Percentiles rank a stretch among this genome's conserved stretches.
Conservation (phyloP, 257 asterid genomes). For the Oldenlandia corymbosa region DNA sequence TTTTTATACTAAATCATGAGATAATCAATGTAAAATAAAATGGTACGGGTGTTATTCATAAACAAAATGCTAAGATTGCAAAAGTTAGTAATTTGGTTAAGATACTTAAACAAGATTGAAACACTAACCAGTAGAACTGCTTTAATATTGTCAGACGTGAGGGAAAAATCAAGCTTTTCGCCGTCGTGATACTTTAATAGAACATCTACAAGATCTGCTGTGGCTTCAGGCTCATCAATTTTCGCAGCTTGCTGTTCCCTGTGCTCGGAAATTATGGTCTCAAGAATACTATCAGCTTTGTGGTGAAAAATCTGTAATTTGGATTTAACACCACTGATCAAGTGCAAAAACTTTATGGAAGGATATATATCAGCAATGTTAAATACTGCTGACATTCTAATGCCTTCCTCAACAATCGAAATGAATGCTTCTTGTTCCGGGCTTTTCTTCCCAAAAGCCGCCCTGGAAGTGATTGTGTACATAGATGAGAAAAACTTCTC, state of each 20-base stretch:
- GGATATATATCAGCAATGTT: constrained; percentile 18
- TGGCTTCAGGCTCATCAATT: no score
- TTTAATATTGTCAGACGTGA: constrained; percentile 9
- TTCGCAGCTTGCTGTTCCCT: background rate
- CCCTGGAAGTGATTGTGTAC: constrained; percentile 7
- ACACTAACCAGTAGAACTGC: constrained; percentile 23
- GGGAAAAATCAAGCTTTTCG: constrained; percentile 11
- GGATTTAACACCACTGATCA: constrained; percentile 23
- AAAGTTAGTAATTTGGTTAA: no score
- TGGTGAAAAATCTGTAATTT: constrained; percentile 18
- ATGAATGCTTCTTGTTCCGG: constrained; percentile 19
- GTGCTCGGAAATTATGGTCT: constrained; percentile 23
- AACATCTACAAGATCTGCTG: constrained; percentile 22
- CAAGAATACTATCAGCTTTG: constrained; percentile 19
- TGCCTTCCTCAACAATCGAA: background rate
- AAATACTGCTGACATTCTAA: constrained; percentile 13
- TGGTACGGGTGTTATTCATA: no score
- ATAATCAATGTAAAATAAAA: no score
- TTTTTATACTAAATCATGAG: no score
- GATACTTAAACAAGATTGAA: no score
- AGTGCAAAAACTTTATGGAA: constrained; percentile 16
- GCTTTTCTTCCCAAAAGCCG: constrained; percentile 24
- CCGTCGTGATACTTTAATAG: constrained; percentile 12
- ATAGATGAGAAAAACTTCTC: constrained; percentile 14
- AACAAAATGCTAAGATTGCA: no score